These are phyloP conservation scores for Epichloe scottii DNA, from an alignment of 2,329 filamentous ascomycete species.

Conservation along the genomic window DNA sequence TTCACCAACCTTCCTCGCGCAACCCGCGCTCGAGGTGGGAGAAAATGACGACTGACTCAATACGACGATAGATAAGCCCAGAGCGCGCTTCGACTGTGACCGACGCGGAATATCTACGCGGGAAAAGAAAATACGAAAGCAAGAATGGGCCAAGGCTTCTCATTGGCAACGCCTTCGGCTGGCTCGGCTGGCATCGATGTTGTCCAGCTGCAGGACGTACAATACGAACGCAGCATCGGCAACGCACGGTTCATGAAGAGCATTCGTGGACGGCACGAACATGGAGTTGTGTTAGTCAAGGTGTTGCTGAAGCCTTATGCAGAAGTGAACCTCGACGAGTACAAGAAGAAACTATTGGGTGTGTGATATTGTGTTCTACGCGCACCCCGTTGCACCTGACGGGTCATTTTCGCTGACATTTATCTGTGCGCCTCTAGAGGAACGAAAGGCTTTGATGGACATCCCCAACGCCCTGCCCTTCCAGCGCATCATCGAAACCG, in stretches of 20 bases:
- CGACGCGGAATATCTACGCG: neutral
- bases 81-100: neutral
- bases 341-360: slow-evolving; percentile 68
- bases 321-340: slow-evolving; percentile 65
- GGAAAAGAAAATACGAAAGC: neutral
- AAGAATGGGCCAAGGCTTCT: slow-evolving; percentile 91
- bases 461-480: slow-evolving; percentile 87
- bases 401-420: no score
- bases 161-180: slow-evolving; percentile 78
- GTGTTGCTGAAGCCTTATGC: slow-evolving; percentile 87
- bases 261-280: slow-evolving; percentile 76
- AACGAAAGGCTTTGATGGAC: slow-evolving; percentile 65
- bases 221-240: slow-evolving; percentile 85
- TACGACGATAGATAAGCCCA: neutral
- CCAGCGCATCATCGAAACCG: slow-evolving; percentile 82
- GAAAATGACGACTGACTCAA: slow-evolving; percentile 3
- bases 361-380: slow-evolving; percentile 16
- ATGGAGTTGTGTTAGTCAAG: slow-evolving; percentile 88
- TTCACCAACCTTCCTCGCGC: neutral
- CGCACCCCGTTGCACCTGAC: no score
- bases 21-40: neutral
- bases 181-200: slow-evolving; percentile 90
- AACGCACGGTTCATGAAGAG: slow-evolving; percentile 94
- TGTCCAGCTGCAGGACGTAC: slow-evolving; percentile 77
- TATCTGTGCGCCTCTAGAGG: slow-evolving; percentile 36